phyloP scores from a whole-genome alignment of 352 stramenopile species.

The Pythium diclinum region DNA sequence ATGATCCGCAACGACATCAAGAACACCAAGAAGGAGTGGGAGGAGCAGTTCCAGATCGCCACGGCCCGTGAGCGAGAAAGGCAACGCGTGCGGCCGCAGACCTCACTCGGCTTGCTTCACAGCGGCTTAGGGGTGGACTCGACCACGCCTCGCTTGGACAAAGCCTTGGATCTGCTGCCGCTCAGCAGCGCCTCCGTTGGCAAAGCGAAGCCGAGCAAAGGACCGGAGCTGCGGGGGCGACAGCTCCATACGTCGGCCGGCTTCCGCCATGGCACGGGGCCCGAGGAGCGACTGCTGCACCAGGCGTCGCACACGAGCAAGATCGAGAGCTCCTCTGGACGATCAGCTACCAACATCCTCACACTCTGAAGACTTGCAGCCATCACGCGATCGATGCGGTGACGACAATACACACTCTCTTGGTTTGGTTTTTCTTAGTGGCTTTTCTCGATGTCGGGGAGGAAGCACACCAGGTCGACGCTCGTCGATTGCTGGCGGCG shows the following conservation, averaged over 20 bases:
- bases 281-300: slow-evolving; percentile 44
- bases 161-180: neutral
- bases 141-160: slow-evolving; percentile 2
- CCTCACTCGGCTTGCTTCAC: slow-evolving; percentile 41
- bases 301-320: slow-evolving; percentile 26
- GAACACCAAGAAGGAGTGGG: slow-evolving; percentile 77
- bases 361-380: slow-evolving; percentile 41
- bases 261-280: slow-evolving; percentile 33
- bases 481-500: neutral
- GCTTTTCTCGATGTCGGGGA: slow-evolving; percentile 1
- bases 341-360: slow-evolving; percentile 48
- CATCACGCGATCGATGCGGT: neutral
- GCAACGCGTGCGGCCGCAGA: slow-evolving; percentile 44
- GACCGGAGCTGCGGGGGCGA: slow-evolving; percentile 14
- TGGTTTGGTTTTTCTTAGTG: slow-evolving; percentile 11
- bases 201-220: slow-evolving; percentile 14
- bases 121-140: neutral
- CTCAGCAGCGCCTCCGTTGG: neutral
- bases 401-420: slow-evolving; percentile 25
- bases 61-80: slow-evolving; percentile 43
- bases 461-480: neutral
- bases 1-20: slow-evolving; percentile 85
- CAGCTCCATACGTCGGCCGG: slow-evolving; percentile 60
- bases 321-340: slow-evolving; percentile 2
- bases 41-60: slow-evolving; percentile 50